Evolutionary conservation across 768 basidiomycete genomes (phyloP).

Genomic region (Clathrus columnatus): DNA sequence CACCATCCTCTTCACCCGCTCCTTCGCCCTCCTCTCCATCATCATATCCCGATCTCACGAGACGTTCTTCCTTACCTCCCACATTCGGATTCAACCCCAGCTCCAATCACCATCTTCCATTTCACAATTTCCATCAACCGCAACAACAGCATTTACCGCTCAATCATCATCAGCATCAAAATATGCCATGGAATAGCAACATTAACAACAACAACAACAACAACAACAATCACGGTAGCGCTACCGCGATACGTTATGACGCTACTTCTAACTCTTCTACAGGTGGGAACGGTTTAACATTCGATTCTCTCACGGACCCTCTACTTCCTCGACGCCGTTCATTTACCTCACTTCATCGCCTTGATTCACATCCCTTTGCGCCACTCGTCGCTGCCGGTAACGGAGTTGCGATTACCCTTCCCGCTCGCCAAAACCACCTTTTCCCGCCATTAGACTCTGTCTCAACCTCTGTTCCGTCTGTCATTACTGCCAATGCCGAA

Average conservation of each 20-base stretch:
- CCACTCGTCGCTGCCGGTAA: background rate
- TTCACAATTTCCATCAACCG: constrained; percentile 18
- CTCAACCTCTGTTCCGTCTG: background rate
- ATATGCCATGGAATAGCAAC: background rate
- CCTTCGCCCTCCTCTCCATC: constrained; percentile 19
- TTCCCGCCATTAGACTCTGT: background rate
- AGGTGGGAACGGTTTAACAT: background rate
- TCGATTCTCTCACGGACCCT: constrained; percentile 1
- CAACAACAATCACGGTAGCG: too few relatives aligned
- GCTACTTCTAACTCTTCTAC: background rate
- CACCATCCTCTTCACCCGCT: constrained; percentile 33
- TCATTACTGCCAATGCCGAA: background rate
- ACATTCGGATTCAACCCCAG: constrained; percentile 36
- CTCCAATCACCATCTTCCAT: constrained; percentile 34
- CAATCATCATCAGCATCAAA: background rate
- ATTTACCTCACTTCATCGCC: constrained; percentile 6
- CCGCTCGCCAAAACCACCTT: background rate
- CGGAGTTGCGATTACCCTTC: background rate
- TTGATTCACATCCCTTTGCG: constrained; percentile 2
- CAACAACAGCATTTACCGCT: background rate
- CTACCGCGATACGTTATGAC: background rate
- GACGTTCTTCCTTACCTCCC: constrained; percentile 28
- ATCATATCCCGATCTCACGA: constrained; percentile 28
- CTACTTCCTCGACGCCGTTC: constrained; percentile 1
- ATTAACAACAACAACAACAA: background rate